These are phyloP conservation scores for Helichrysum umbraculigerum DNA, from an alignment of 129 eudicot species.

Conservation along the genomic window DNA sequence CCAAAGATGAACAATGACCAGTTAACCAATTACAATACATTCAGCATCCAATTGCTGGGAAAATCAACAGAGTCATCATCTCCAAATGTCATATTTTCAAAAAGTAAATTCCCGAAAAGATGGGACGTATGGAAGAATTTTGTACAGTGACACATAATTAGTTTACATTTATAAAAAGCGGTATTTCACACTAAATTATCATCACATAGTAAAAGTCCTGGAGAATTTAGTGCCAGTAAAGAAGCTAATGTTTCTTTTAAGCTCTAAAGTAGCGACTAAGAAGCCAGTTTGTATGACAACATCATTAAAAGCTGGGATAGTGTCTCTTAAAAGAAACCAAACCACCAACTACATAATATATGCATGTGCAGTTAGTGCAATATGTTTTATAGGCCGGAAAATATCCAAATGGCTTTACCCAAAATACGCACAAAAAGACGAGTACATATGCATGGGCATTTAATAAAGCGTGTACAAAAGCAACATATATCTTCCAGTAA, in stretches of 20 bases:
- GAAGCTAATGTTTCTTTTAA: constrained; percentile 10
- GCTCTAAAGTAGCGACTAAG: constrained; percentile 9
- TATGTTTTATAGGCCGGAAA: constrained; percentile 27
- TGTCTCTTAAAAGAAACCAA: constrained; percentile 21
- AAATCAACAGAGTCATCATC: background rate
- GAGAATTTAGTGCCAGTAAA: constrained; percentile 3
- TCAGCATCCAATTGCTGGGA: background rate
- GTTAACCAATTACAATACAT: background rate
- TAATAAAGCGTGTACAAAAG: constrained; percentile 19
- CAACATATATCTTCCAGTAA: constrained; percentile 31
- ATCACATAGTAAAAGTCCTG: background rate
- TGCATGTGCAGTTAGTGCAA: constrained; percentile 28
- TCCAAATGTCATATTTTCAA: background rate
- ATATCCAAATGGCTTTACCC: constrained; percentile 15
- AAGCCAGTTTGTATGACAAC: background rate
- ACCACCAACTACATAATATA: constrained; percentile 31
- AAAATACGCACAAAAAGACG: constrained; percentile 25
- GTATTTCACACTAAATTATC: background rate
- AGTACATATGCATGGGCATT: constrained; percentile 26
- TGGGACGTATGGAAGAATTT: background rate
- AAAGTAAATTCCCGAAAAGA: background rate
- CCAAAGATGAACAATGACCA: background rate
- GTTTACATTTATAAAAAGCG: background rate
- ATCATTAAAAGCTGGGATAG: constrained; percentile 21
- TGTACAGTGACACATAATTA: background rate